Evolutionary conservation across 768 basidiomycete genomes (phyloP).

Genomic region (Phanerochaete carnosa): DNA sequence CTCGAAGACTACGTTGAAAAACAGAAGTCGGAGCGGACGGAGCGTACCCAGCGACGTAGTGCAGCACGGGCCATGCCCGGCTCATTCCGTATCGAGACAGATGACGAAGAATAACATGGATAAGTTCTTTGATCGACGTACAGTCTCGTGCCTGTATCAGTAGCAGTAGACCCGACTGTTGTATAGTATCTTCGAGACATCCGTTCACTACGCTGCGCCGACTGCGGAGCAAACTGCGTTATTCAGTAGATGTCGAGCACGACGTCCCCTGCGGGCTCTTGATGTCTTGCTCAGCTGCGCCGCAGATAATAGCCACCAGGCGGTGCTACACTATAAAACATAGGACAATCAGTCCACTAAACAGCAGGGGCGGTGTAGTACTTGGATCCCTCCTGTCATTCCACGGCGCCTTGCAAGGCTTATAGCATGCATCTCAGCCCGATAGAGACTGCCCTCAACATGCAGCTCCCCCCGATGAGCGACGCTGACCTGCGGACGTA

Average conservation of each 20-base stretch:
- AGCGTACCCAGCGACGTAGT: constrained; percentile 16
- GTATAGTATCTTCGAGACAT: background rate
- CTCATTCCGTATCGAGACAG: constrained; percentile 10
- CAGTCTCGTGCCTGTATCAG: background rate
- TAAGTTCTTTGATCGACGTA: background rate
- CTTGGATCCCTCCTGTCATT: background rate
- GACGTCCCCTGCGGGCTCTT: background rate
- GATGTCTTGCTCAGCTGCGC: background rate
- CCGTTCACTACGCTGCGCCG: background rate
- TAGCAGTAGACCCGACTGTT: background rate
- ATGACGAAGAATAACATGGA: constrained; percentile 3
- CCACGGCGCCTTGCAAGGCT: background rate
- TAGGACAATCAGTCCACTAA: background rate
- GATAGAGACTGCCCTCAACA: constrained; percentile 14
- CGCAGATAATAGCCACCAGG: background rate
- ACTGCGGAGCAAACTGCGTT: background rate
- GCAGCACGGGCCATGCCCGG: constrained; percentile 18
- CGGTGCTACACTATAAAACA: background rate
- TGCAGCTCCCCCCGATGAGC: constrained; percentile 17
- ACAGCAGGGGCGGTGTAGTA: constrained; percentile 1
- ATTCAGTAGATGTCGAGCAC: background rate
- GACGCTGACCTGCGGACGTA: constrained; percentile 22
- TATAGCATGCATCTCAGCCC: constrained; percentile 18
- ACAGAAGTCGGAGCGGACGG: constrained; percentile 30
- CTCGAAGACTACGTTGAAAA: constrained; percentile 80